phyloP scores from a whole-genome alignment of 768 basidiomycete genomes.

The Pleurotus salmoneostramineus region DNA sequence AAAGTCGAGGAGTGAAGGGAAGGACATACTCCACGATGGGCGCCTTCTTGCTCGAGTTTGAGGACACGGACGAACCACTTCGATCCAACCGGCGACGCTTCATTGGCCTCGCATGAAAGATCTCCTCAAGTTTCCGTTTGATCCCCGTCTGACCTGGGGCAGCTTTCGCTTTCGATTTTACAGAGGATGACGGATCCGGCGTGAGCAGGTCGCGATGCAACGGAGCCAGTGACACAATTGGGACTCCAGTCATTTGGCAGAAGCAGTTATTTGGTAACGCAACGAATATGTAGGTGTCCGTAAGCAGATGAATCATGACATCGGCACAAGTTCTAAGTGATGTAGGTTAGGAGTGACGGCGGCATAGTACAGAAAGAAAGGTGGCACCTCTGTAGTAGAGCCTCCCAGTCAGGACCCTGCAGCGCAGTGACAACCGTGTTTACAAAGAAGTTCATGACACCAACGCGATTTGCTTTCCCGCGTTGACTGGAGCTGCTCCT shows the following conservation, averaged over 20 bases:
- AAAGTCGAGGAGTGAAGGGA: background rate
- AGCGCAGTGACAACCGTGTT: slow-evolving; percentile 76
- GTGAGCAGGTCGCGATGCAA: slow-evolving; percentile 17
- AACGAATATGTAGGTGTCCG: slow-evolving; percentile 70
- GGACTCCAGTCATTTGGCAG: slow-evolving; percentile 77
- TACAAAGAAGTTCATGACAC: slow-evolving; percentile 56
- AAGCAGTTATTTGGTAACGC: slow-evolving; percentile 80
- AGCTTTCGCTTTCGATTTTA: too few relatives aligned
- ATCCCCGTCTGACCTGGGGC: background rate
- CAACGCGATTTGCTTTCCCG: slow-evolving; percentile 36
- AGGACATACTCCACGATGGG: background rate
- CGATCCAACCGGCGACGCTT: slow-evolving; percentile 27
- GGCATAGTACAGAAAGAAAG: background rate
- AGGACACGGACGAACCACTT: background rate
- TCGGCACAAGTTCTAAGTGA: slow-evolving; percentile 69
- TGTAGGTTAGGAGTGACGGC: background rate
- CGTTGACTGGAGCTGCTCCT: slow-evolving; percentile 28
- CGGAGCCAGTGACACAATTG: slow-evolving; percentile 40
- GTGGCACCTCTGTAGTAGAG: slow-evolving; percentile 54
- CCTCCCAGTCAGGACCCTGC: slow-evolving; percentile 63
- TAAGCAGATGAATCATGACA: slow-evolving; percentile 74
- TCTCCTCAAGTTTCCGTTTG: slow-evolving; percentile 11
- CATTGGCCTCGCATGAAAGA: slow-evolving; percentile 14
- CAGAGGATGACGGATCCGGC: background rate
- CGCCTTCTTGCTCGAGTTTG: background rate